Percentiles rank a stretch among this genome's conserved stretches.
phyloP scores from a whole-genome alignment of 441 rosid species.

The Erodium moschatum region DNA sequence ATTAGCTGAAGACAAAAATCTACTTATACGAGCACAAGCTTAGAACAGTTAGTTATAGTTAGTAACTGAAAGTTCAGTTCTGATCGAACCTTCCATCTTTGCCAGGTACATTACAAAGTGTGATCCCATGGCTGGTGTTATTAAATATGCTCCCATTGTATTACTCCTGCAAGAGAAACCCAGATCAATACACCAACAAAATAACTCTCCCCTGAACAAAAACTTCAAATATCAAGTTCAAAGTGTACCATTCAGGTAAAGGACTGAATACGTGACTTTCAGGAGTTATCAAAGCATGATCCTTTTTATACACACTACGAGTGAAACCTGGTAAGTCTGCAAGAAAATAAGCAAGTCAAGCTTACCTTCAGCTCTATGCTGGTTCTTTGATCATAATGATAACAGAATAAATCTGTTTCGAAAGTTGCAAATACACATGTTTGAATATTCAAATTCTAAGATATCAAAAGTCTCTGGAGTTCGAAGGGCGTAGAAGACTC shows the following conservation, averaged over 20 bases:
- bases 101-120: slow-evolving; percentile 85
- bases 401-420: not conserved
- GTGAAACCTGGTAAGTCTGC: slow-evolving; percentile 87
- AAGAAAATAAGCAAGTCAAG: slow-evolving; percentile 22
- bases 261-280: slow-evolving; percentile 92
- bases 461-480: not conserved
- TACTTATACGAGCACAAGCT: not conserved
- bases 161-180: slow-evolving; percentile 48
- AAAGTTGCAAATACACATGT: not conserved
- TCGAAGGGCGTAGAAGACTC: not conserved
- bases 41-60: slow-evolving; percentile 10
- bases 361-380: not conserved
- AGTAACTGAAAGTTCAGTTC: slow-evolving; percentile 9
- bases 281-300: slow-evolving; percentile 74
- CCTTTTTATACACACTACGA: slow-evolving; percentile 61
- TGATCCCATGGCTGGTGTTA: slow-evolving; percentile 81
- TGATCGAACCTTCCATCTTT: slow-evolving; percentile 64
- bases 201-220: slow-evolving; percentile 10
- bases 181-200: slow-evolving; percentile 20
- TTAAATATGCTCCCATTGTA: slow-evolving; percentile 69
- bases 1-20: slow-evolving; percentile 4
- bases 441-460: not conserved
- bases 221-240: slow-evolving; percentile 17
- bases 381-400: not conserved
- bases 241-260: slow-evolving; percentile 62